Evolutionary conservation across 306 rosid species (phyloP).

Genomic region (Rosa multiflora): DNA sequence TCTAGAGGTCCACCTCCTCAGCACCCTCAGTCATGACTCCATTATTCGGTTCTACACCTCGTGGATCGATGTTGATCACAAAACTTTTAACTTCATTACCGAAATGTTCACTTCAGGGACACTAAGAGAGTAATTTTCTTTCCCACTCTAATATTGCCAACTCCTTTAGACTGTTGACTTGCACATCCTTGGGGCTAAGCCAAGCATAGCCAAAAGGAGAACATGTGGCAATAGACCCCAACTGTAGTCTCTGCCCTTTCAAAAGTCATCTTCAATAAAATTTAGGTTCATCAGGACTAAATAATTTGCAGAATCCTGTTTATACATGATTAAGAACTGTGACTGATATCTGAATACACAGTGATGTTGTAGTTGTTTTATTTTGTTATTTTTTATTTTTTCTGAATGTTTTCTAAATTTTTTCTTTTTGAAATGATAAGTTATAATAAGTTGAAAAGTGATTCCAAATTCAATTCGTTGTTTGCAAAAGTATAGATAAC

Average conservation of each 20-base stretch:
- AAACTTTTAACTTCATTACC: slow-evolving; percentile 79
- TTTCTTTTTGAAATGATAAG: not conserved
- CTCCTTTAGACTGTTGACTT: not conserved
- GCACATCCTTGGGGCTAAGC: slow-evolving; percentile 4
- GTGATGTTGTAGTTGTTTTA: not conserved
- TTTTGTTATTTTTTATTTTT: accelerated
- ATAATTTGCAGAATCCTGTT: not conserved
- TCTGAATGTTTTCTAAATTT: no score
- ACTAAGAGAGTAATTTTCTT: slow-evolving; percentile 62
- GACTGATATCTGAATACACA: not conserved
- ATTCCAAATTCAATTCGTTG: not conserved
- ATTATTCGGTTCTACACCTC: slow-evolving; percentile 78
- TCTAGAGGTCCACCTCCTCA: slow-evolving; percentile 81
- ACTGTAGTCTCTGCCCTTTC: not conserved
- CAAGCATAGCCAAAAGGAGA: not conserved
- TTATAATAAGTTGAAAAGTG: not conserved
- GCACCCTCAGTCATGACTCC: slow-evolving; percentile 75
- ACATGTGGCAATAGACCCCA: not conserved
- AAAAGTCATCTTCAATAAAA: not conserved
- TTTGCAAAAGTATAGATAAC: not conserved
- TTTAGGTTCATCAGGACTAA: not conserved
- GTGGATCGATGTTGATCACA: slow-evolving; percentile 70
- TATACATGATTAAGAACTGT: not conserved
- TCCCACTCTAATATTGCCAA: slow-evolving; percentile 11
- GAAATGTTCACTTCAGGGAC: slow-evolving; percentile 91